A percentile compares a stretch with the other conserved stretches of the same genome.
phyloP scores from a whole-genome alignment of 2,329 filamentous ascomycete species.

The Myrmaecium sp. region DNA sequence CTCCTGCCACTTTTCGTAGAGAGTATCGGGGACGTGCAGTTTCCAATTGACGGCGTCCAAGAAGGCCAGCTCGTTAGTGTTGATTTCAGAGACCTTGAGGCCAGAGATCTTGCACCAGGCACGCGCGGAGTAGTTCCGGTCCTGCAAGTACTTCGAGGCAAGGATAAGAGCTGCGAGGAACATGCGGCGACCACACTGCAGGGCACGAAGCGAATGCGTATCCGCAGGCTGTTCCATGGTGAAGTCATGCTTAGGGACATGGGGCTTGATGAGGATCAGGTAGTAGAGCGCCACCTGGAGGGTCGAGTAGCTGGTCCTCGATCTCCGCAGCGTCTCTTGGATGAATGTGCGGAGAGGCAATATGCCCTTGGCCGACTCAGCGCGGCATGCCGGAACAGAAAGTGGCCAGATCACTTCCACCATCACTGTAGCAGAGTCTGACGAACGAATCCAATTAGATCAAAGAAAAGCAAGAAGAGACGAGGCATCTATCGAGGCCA shows the following conservation, averaged over 20 bases:
- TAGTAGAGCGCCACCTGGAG: conserved; percentile 95
- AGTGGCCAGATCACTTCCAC: conserved; percentile 95
- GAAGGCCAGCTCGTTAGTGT: conserved; percentile 90
- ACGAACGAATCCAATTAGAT: conserved; percentile 11
- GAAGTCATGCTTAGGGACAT: conserved; percentile 69
- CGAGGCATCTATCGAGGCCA: too few species aligned
- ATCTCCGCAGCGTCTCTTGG: conserved; percentile 87
- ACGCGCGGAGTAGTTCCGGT: conserved; percentile 91
- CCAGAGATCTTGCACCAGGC: conserved; percentile 99
- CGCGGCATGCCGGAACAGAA: conserved; percentile 62
- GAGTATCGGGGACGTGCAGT: conserved; percentile 75
- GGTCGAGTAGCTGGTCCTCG: conserved; percentile 92
- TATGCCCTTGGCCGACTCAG: conserved; percentile 57
- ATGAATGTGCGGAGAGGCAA: conserved; percentile 90
- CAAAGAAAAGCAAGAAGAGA: conserved; percentile 15
- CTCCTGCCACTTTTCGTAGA: conserved; percentile 88
- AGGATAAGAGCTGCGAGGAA: conserved; percentile 89
- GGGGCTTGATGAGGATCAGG: conserved; percentile 79
- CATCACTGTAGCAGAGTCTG: conserved; percentile 94
- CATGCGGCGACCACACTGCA: conserved; percentile 95
- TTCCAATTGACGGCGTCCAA: conserved; percentile 83
- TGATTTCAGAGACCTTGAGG: conserved; percentile 84
- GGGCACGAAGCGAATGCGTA: conserved; percentile 53
- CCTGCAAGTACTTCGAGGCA: conserved; percentile 94
- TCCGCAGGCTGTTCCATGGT: conserved; percentile 72